phyloP scores from a whole-genome alignment of 306 rosid genomes.

The Macrotyloma uniflorum region DNA sequence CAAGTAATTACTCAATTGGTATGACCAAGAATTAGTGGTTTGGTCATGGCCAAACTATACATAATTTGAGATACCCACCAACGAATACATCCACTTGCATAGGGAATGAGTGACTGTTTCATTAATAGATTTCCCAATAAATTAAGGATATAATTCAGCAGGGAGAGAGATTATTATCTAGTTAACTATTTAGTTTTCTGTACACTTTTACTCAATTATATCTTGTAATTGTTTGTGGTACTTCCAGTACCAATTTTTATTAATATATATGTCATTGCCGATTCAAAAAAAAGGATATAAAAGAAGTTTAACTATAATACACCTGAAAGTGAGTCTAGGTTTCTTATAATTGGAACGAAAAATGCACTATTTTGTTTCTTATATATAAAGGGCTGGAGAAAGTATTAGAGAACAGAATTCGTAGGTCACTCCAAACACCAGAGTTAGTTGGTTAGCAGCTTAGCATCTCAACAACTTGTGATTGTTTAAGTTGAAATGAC shows the following conservation, averaged over 20 bases:
- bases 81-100: neutral
- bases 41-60: neutral
- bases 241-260: too few species aligned
- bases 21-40: neutral
- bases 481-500: neutral
- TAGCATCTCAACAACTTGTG: constrained; percentile 1
- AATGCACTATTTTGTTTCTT: neutral
- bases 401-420: neutral
- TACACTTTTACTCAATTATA: too few species aligned
- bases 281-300: too few species aligned
- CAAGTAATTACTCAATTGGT: neutral
- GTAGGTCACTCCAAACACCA: neutral
- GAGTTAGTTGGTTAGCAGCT: neutral
- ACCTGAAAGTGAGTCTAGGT: neutral
- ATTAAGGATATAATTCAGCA: too few species aligned
- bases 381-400: neutral
- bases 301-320: neutral
- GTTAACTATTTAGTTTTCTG: too few species aligned
- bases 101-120: neutral
- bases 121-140: neutral
- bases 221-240: too few species aligned
- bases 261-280: too few species aligned
- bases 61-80: neutral
- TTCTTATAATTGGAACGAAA: neutral
- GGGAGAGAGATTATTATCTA: too few species aligned